Evolutionary conservation across 140 eudicot genomes (phyloP), one percentile per base, ranked within the genome.

Genomic region (Ambrosia hybrid): DNA sequence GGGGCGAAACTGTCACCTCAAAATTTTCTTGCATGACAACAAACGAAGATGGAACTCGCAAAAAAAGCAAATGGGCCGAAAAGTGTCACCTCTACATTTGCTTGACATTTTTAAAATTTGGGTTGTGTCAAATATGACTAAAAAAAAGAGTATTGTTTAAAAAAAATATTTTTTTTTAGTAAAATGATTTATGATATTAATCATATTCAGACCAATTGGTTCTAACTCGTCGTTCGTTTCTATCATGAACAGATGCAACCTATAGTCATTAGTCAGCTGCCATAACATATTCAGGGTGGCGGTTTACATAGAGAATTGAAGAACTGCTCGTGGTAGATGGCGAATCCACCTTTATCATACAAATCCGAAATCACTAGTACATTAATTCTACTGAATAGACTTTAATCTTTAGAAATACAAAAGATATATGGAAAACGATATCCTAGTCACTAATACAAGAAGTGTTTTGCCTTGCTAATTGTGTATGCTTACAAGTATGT

Each of bases 401-500:
- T 53, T 11, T 12, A 57, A 37, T 59, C 6, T 70, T 38, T 63
- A n/a, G 64, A 76, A 69, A 61, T 34, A 70, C 53, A 53, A 55
- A 53, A 55, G 45, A 71, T 53, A 33, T 77, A 21, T 21, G 60
- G 70, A 34, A 59, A 69, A 76, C 37, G 66, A 69, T 70, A 71
- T 58, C 39, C 43, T 41, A 4, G 61, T 51, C 26, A 71, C 64
- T 8, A 65, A 6, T 77, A 71, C 15, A 52, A 39, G 16, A 9
- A 43, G 36, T 5, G 21, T 57, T 51, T 60, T 49, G 2, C 51
- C 21, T 45, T 60, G 65, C 21, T 56, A 56, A 41, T 41, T 43
- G 51, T 43, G 51, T 34, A 8, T 48, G 3, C 34, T 43, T 34
- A 37, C 41, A 39, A 43, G 48, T 6, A 26, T 58, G 39, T 9